Conservation (phyloP, 305 asterid genomes). For the Solanum chacoense region DNA sequence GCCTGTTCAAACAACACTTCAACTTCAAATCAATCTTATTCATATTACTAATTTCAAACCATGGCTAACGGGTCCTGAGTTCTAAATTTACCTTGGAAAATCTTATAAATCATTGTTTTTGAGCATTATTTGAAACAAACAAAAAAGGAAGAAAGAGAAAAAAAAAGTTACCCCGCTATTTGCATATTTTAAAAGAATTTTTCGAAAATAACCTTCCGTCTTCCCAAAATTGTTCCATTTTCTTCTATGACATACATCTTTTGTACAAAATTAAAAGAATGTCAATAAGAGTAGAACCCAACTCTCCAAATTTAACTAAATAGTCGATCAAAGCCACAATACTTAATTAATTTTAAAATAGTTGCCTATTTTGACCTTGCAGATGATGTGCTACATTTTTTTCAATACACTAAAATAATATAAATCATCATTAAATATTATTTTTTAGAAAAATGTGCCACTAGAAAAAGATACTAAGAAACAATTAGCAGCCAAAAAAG, state of each 20-base stretch:
- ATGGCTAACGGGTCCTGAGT: not conserved
- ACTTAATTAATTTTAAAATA: not conserved
- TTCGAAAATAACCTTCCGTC: not conserved
- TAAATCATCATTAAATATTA: no score
- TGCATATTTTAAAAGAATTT: accelerated
- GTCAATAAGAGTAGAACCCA: accelerated
- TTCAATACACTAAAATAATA: not conserved
- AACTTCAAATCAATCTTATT: not conserved
- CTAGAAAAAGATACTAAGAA: not conserved
- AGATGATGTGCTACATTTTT: not conserved
- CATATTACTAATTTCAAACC: not conserved
- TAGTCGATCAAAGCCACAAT: not conserved
- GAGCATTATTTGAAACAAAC: accelerated
- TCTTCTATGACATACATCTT: not conserved
- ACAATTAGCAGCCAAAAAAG: not conserved
- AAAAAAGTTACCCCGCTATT: accelerated
- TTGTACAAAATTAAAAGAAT: not conserved
- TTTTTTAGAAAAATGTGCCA: no score
- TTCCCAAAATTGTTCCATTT: not conserved
- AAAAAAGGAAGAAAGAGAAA: not conserved
- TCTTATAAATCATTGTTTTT: no score
- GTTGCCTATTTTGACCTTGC: not conserved
- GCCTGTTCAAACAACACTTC: no score
- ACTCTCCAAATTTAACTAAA: not conserved
- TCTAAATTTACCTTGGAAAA: not conserved